Conservation (phyloP, 805 yeast species). For the Kuraishia piskuri region DNA sequence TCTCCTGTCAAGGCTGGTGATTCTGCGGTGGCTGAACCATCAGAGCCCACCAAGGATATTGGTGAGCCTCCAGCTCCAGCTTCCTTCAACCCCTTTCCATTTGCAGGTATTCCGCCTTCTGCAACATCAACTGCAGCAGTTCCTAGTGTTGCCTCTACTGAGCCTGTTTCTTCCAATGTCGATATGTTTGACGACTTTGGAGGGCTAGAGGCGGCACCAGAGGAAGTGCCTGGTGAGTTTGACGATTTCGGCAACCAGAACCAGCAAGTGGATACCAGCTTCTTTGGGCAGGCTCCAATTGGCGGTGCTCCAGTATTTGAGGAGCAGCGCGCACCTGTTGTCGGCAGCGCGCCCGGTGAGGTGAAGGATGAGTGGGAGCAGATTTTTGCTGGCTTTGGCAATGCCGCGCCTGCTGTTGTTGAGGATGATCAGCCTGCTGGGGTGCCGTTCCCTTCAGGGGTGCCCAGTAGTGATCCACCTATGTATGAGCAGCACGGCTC, state of each 20-base stretch:
- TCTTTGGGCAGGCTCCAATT: slow-evolving; percentile 12
- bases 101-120: not conserved
- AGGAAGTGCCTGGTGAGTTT: slow-evolving; percentile 17
- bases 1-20: slow-evolving; percentile 1
- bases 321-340: not conserved
- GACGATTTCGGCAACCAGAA: slow-evolving; percentile 23
- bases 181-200: slow-evolving; percentile 24
- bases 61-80: not conserved
- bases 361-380: slow-evolving; percentile 87
- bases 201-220: slow-evolving; percentile 24
- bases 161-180: slow-evolving; percentile 12
- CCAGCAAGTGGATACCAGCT: slow-evolving; percentile 1
- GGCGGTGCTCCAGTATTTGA: not conserved
- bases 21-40: not conserved
- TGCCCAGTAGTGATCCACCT: not conserved
- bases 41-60: not conserved
- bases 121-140: slow-evolving; percentile 1
- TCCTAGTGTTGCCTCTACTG: slow-evolving; percentile 12
- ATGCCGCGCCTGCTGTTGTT: slow-evolving; percentile 19
- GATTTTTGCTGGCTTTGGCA: slow-evolving; percentile 83
- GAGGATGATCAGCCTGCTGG: slow-evolving; percentile 7
- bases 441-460: not conserved
- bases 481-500: slow-evolving; percentile 2
- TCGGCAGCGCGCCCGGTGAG: slow-evolving; percentile 32
- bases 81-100: not conserved